Evolutionary conservation across 2,329 filamentous ascomycete species (phyloP).

Genomic region (Alternaria burnsii): DNA sequence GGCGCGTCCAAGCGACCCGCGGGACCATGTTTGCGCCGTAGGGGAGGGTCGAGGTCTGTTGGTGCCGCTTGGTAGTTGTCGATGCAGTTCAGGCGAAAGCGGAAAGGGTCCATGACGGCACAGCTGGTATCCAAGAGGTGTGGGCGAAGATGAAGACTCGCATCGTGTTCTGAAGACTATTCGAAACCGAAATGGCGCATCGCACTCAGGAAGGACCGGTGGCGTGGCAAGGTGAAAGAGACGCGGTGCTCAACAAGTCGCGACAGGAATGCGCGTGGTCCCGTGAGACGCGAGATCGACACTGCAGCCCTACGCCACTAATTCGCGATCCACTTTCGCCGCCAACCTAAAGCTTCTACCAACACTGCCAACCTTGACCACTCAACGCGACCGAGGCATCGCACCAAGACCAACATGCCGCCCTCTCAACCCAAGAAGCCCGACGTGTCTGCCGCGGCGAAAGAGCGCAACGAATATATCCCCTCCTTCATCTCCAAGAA

Average conservation of each 20-base stretch:
- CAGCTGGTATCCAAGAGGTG: constrained; percentile 1
- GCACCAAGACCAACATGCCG: constrained; percentile 50
- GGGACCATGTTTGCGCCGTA: constrained; percentile 68
- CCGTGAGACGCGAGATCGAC: constrained; percentile 28
- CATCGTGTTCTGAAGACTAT: constrained; percentile 25
- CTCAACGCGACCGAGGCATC: constrained; percentile 1
- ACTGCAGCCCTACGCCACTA: constrained; percentile 45
- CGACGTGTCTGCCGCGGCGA: constrained; percentile 65
- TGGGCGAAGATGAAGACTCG: background rate
- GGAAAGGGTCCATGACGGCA: constrained; percentile 75
- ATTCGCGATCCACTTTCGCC: constrained; percentile 26
- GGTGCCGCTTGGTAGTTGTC: constrained; percentile 89
- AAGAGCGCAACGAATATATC: constrained; percentile 98
- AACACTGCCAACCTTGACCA: constrained; percentile 6
- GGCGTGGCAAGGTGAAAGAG: constrained; percentile 5
- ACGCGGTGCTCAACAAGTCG: constrained; percentile 16
- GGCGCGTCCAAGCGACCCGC: constrained; percentile 70
- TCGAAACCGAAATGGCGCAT: constrained; percentile 10
- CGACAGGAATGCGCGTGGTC: constrained; percentile 29
- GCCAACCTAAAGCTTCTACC: constrained; percentile 18
- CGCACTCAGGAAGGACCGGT: background rate
- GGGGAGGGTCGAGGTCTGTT: constrained; percentile 79
- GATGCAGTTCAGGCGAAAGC: constrained; percentile 92
- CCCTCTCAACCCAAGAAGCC: constrained; percentile 60
- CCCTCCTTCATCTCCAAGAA: constrained; percentile 97